These are phyloP conservation scores for Aspergillus awamori DNA, from an alignment of 2,329 filamentous ascomycete species.

Conservation along the genomic window DNA sequence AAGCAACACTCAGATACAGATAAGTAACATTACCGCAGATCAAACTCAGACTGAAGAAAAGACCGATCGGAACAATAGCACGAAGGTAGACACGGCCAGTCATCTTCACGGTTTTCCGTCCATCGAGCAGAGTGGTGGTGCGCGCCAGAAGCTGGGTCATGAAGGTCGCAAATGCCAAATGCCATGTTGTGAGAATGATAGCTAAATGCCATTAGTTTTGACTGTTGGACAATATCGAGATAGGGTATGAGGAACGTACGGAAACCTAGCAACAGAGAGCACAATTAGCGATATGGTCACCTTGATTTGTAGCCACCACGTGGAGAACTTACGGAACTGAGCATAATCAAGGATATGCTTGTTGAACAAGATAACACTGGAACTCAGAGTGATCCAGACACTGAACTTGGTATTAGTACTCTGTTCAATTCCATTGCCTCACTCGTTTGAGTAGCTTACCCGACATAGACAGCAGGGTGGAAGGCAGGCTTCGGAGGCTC, in stretches of 20 bases:
- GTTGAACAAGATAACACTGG: conserved; percentile 97
- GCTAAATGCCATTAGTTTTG: conserved; percentile 29
- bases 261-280: conserved; percentile 41
- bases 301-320: neutral
- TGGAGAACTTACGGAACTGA: conserved; percentile 69
- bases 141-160: conserved; percentile 93
- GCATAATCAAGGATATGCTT: conserved; percentile 93
- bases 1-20: conserved; percentile 88
- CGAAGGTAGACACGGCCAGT: conserved; percentile 89
- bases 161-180: conserved; percentile 86
- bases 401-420: conserved; percentile 51
- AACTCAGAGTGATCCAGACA: conserved; percentile 89
- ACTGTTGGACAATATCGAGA: too few species aligned
- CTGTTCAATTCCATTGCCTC: neutral
- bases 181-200: conserved; percentile 87
- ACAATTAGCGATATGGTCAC: conserved; percentile 3
- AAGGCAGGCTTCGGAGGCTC: conserved; percentile 66
- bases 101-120: conserved; percentile 96
- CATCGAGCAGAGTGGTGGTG: conserved; percentile 87
- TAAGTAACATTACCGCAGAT: conserved; percentile 97
- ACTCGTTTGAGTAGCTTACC: conserved; percentile 44
- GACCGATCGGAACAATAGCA: conserved; percentile 88
- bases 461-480: conserved; percentile 85
- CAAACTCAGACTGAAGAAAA: conserved; percentile 94
- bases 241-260: conserved; percentile 37